A percentile compares a stretch with the other conserved stretches of the same genome.
phyloP scores from a whole-genome alignment of 1,139 yeast genomes.

The Meyerozyma sp. region DNA sequence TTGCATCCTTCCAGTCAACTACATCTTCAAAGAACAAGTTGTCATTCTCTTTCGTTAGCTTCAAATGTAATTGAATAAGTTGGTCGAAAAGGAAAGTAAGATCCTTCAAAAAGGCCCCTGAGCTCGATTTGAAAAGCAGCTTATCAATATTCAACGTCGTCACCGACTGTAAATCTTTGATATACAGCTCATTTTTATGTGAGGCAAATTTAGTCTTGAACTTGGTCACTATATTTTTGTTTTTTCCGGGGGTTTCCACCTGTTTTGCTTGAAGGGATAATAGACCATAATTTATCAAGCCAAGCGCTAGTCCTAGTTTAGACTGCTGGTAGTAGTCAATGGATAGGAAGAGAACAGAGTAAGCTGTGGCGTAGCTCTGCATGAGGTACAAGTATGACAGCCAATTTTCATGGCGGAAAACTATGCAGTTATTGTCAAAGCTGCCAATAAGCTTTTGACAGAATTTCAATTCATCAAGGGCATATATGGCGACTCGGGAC shows the following conservation, averaged over 20 bases:
- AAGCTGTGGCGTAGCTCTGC: conserved; percentile 34
- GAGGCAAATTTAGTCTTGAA: conserved; percentile 22
- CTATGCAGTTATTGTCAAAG: conserved; percentile 5
- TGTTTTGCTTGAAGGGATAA: conserved; percentile 36
- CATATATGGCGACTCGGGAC: conserved; percentile 38
- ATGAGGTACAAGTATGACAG: conserved; percentile 25
- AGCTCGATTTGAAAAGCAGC: conserved; percentile 27
- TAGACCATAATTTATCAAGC: conserved; percentile 34
- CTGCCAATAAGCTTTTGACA: conserved; percentile 14
- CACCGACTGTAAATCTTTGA: conserved; percentile 30
- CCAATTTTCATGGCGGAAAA: conserved; percentile 25
- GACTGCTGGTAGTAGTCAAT: conserved; percentile 39
- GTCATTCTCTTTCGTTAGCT: conserved; percentile 39
- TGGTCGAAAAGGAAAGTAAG: conserved; percentile 35
- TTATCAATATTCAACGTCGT: conserved; percentile 33
- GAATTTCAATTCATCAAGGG: conserved; percentile 27
- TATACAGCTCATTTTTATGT: conserved; percentile 26
- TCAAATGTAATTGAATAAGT: conserved; percentile 31
- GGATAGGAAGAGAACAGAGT: conserved; percentile 39
- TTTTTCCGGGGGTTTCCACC: conserved; percentile 8
- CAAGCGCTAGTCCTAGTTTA: conserved; percentile 39
- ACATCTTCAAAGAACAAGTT: conserved; percentile 35
- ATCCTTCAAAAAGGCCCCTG: conserved; percentile 36
- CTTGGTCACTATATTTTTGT: conserved; percentile 13
- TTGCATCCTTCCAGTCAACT: conserved; percentile 32